Evolutionary conservation across 169 alveolate genomes (phyloP), one percentile per base, ranked within the genome.

Genomic region (Plasmodium falciparum): DNA sequence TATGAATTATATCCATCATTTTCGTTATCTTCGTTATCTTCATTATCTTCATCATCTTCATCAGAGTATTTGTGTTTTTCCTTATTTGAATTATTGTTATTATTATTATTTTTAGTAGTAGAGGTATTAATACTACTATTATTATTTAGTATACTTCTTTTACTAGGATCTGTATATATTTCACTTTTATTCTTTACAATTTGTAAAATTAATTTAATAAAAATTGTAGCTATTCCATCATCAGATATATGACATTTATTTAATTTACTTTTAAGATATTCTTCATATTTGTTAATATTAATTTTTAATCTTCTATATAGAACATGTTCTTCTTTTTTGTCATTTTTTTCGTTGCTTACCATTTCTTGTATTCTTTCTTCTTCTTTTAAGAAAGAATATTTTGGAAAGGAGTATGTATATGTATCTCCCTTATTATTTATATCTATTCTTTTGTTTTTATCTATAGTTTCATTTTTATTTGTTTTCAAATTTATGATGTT

Each of bases 131-230:
- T 15, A 20, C 17, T 72, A 47, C 11, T 49, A 26, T 59, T 15
- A 13, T 29, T 29, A 2, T 22, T 22, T 49, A 59, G 5, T 20
- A 52, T 73, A 12, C 78, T 86, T 47, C 45, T 2, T 26, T 47
- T 86, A 24, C 52, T 71, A 20, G 58, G 54, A 33, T 86, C 92
- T 1, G 39, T 33, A 62, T 72, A 86, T 33, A 86, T 39, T 1
- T 86, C 92, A 24, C 71, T 24, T 62, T 86, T 67, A n/a, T 86
- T 61, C 33, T 62, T 39, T 3, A 86, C 92, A 39, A 86, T 86
- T 59, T 86, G 92, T 3, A 86, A 26, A 1, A 86, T 15, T 17
- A 86, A 33, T 9, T 86, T 86, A 11, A 86, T 66, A 39, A 71
- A 86, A 6, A 86, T 15, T 12, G 86, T 58, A 7, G 56, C 11